Conservation (phyloP, 768 basidiomycete genomes). For the Boletus eberwhitei region DNA sequence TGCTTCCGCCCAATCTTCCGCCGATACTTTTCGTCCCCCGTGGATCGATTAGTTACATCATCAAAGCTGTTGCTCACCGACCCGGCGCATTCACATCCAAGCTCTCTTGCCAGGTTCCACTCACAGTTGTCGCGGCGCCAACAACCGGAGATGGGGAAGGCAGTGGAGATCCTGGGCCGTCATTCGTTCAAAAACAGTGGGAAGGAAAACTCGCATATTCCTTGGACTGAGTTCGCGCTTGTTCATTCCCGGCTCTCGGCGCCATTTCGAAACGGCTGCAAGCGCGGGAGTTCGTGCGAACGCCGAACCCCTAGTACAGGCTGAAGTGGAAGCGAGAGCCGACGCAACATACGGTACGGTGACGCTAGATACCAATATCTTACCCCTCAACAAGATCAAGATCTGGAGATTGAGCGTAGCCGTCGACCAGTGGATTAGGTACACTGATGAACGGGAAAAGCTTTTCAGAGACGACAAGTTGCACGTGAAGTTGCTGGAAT, state of each 20-base stretch:
- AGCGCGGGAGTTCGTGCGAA: background rate
- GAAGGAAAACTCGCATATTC: conserved; percentile 84
- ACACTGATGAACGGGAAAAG: background rate
- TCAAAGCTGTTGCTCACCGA: conserved; percentile 81
- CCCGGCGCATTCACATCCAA: conserved; percentile 84
- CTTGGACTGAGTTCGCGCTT: conserved; percentile 72
- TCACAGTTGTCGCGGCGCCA: conserved; percentile 73
- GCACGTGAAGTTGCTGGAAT: conserved; percentile 14
- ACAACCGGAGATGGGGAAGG: conserved; percentile 76
- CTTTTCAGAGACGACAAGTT: background rate
- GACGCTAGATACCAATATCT: conserved; percentile 72
- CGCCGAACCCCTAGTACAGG: background rate
- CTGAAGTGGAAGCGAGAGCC: conserved; percentile 4
- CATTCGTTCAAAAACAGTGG: conserved; percentile 88
- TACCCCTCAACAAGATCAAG: conserved; percentile 85
- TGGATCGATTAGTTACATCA: conserved; percentile 73
- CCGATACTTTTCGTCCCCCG: conserved; percentile 73
- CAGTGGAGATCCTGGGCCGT: conserved; percentile 60
- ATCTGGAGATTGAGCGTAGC: conserved; percentile 69
- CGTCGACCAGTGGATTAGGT: conserved; percentile 55
- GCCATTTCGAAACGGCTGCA: background rate
- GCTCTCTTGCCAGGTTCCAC: conserved; percentile 64
- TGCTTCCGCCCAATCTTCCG: conserved; percentile 76
- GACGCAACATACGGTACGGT: conserved; percentile 48
- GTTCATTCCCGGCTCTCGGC: conserved; percentile 68